These are phyloP conservation scores for Piper longum DNA, from an alignment of 164 flowering plant species.

Conservation along the genomic window DNA sequence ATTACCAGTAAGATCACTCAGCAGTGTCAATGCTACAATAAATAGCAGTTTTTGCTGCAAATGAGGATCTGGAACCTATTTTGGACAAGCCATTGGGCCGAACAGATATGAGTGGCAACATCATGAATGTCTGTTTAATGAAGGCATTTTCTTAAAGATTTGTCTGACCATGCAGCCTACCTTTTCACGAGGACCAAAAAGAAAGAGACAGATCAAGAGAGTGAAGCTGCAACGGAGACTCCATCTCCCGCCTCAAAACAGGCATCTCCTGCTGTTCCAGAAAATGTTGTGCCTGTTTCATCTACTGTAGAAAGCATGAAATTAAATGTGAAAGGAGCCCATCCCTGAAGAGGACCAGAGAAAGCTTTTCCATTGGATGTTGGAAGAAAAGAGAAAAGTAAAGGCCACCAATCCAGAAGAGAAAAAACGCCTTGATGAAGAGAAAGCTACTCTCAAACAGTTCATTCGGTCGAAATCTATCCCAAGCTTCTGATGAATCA, in stretches of 20 bases:
- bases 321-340: too few species aligned
- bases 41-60: neutral
- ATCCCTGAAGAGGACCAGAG: constrained; percentile 61
- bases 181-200: constrained; percentile 47
- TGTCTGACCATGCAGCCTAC: constrained; percentile 35
- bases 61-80: neutral
- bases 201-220: constrained; percentile 22
- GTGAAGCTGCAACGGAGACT: constrained; percentile 15
- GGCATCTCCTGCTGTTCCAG: neutral
- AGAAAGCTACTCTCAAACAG: constrained; percentile 72
- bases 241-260: constrained; percentile 11
- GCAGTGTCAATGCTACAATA: neutral
- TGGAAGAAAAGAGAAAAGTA: constrained; percentile 78
- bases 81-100: neutral
- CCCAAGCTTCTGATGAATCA: constrained; percentile 16
- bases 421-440: constrained; percentile 71
- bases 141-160: neutral
- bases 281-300: neutral
- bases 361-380: constrained; percentile 69
- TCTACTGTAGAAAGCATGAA: constrained; percentile 7
- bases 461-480: constrained; percentile 50
- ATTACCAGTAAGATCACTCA: too few species aligned
- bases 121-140: neutral
- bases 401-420: constrained; percentile 49
- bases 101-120: neutral